Percentiles rank a stretch among this genome's conserved stretches.
These are phyloP conservation scores for Chaetomidium leptoderma DNA, from an alignment of 495 filamentous ascomycete genomes.

Conservation along the genomic window DNA sequence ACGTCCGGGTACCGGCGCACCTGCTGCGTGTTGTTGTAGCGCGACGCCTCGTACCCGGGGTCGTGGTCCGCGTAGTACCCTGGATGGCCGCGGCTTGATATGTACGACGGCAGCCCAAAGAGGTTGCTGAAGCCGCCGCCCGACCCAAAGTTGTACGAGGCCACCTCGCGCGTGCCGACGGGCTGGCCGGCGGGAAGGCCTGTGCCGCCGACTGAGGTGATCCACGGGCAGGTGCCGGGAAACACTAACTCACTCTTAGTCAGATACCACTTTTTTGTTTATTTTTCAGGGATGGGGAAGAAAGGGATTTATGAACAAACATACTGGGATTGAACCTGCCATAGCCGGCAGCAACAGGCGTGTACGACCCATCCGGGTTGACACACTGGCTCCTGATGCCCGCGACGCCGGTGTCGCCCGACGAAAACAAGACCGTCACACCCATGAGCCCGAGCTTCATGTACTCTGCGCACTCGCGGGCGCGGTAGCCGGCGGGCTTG, in stretches of 20 bases:
- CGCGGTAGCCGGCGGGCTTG: conserved; percentile 21
- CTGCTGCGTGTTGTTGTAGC: conserved; percentile 18
- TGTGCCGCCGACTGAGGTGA: conserved; percentile 45
- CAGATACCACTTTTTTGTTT: no score
- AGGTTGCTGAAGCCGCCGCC: conserved; percentile 50
- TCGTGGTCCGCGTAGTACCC: conserved; percentile 25
- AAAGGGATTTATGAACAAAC: not conserved
- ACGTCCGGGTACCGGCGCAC: conserved; percentile 23
- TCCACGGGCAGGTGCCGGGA: conserved; percentile 44
- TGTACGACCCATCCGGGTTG: conserved; percentile 8
- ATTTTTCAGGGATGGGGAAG: not conserved
- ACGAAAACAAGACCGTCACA: conserved; percentile 52
- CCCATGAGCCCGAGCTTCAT: conserved; percentile 63
- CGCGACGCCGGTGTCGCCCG: conserved; percentile 54
- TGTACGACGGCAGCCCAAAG: conserved; percentile 23
- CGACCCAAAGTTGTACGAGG: conserved; percentile 32
- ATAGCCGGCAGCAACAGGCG: conserved; percentile 11
- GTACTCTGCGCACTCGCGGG: conserved; percentile 35
- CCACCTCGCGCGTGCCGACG: conserved; percentile 25
- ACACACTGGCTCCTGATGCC: conserved; percentile 25
- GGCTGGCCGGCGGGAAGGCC: conserved; percentile 22
- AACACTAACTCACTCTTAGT: conserved; percentile 3
- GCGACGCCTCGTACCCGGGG: conserved; percentile 16
- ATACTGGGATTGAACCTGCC: conserved; percentile 24
- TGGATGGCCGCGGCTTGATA: conserved; percentile 29